Evolutionary conservation across 768 basidiomycete genomes (phyloP), one percentile per base, ranked within the genome.

Genomic region (Hypholoma fasciculare): DNA sequence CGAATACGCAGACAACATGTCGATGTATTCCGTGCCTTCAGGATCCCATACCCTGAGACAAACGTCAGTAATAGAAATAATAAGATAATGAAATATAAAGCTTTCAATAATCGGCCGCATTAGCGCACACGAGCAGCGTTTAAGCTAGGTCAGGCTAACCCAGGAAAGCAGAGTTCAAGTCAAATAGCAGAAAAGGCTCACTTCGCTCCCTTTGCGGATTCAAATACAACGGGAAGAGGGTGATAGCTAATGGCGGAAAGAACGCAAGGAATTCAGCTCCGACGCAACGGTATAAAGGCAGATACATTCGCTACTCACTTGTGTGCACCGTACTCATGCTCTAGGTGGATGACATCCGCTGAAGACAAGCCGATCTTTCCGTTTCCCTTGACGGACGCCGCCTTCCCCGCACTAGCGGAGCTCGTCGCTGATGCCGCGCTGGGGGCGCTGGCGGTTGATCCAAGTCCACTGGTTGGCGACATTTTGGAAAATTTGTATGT

Each of bases 1-100:
- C 92, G 93, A 96, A 77, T 98, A 98, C 27, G 97, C 97, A 46
- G 93, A 92, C 17, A 99, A 81, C 92, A 98, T 97, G 69, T 99
- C 97, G 61, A 98, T 94, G 75, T 97, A 99, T 69, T 95, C 90
- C 52, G 84, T 88, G 61, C 95, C 96, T 80, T 96, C 95, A 3
- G 90, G 91, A 70, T 97, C 96, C 91, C 92, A 96, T 71, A 94
- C 93, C 67, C 81, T 82, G 64, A 56, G 59, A 44, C 52, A 58
- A 37, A 19, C 26, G 37, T 52, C 23, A 52, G 51, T 14, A n/a
- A 58, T 17, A 48, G 65, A 52, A 60, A 52, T 27, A 3, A 23
- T 23, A 38, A 52, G 27, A 19, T 14, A 52, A 12, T 16, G 26
- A 68, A 60, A 14, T 16, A 49, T 53, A 30, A 52, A 54, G 57